Evolutionary conservation across 2,329 filamentous ascomycete genomes (phyloP), one percentile per base, ranked within the genome.

Genomic region (Eutypella sp.): DNA sequence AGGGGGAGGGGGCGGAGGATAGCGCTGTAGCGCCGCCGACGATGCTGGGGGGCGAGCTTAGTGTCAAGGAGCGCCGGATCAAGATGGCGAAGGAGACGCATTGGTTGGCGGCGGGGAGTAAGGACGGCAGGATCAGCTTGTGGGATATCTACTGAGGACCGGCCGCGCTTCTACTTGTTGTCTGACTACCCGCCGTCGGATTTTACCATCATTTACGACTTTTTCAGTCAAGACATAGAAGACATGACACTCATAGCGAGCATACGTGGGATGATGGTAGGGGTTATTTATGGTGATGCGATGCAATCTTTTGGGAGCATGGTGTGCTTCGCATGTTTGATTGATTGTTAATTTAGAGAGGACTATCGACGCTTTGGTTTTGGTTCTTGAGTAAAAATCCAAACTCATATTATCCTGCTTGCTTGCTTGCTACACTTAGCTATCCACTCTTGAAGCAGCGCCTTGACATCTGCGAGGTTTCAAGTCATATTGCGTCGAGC

Each of bases 61-160:
- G 68, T 2, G 80, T 89, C 41, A 85, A 81, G 48, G 77, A 82
- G 29, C 78, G 81, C 52, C 74, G 88, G 45, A 71, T 81, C 19
- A 71, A 71, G 29, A 82, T 81, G 56, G 84, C 85, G 10, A 82
- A 79, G 58, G 73, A 72, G 42, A 85, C 85, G 20, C 92, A 97
- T 65, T 97, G 92, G 91, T 65, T 97, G 42, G 93, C 86, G 16
- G 89, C 82, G 1, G 93, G 93, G 2, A 87, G 88, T 45, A 99
- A 97, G 65, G 93, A 97, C 69, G 93, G 92, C 16, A 96, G 95
- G 64, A 81, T 97, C 51, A 95, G 89, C 61, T 70, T 99, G 55
- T 99, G 93, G 93, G 89, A 96, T 69, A 83, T 97, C 47, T 99
- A 93, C 65, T 91, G 58, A 70, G 16, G 29, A 8, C 10, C 31